Evolutionary conservation across 345 rosid species (phyloP), one percentile per base, ranked within the genome.

Genomic region (Gossypium arboreum): DNA sequence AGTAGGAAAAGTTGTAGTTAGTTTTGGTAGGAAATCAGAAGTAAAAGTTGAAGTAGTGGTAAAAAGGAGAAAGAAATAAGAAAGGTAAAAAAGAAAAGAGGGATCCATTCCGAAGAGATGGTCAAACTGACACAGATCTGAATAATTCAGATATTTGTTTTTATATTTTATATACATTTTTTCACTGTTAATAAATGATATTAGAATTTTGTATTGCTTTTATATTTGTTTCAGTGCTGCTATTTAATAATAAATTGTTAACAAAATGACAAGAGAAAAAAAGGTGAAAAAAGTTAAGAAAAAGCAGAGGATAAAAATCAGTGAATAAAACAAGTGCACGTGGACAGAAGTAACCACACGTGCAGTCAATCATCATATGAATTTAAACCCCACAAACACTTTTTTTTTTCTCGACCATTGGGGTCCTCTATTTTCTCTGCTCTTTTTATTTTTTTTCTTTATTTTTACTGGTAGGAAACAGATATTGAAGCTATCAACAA

Each of bases 331-430:
- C 92, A 86, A 61, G 43, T 64, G 86, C 81, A 50, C 41, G 41
- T 34, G 41, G 41, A 34, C 41, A 34, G 7, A 34, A 77, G 66
- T 73, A 79, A 63, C 83, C 88, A 85, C 91, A 89, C 91, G 91
- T 87, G 91, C 88, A 81, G 86, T 83, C 88, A 78, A 85, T 84
- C 86, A 85, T 84, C 82, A 74, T 48, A 27, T 68, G 44, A 68
- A 15, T 16, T 16, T 5, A 34, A 68, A 50, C 58, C 44, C 59
- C 58, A 27, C 73, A 27, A 7, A 22, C n/a, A 73, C 11, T 29
- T 69, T 5, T 60, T 15, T 3, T 12, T 12, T 29, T 45, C 29
- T 71, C 2, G 18, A n/a, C 25, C 1, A 6, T 13, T 17, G 20
- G 72, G 73, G 73, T 52, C 61, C 60, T 27, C 48, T 54, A 0